Evolutionary conservation across 176 grass and related monocot genomes (phyloP), one percentile per base, ranked within the genome.

Genomic region (Rhynchospora breviuscula): DNA sequence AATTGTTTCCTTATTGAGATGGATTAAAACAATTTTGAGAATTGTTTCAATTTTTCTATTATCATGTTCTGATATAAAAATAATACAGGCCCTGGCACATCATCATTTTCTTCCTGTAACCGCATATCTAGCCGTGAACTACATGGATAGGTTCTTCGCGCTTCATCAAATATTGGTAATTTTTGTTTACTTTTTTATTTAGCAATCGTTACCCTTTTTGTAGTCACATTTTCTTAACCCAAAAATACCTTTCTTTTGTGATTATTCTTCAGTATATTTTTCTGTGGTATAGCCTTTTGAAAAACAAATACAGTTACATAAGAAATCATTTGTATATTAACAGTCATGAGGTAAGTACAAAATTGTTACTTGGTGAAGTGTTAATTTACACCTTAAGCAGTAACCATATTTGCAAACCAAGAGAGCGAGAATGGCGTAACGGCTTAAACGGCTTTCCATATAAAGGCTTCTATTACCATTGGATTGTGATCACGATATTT

Each of bases 71-170:
- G 25, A 70, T 70, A 44, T 60, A 45, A 78, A 67, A 78, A 17
- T 63, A 21, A 12, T 85, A 65, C 89, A 99, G 97, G 97, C 94
- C 52, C 85, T 87, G 29, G 85, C 71, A 23, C 91, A 87, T 87
- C 86, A 96, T 45, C 63, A 85, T 67, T 93, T 99, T 78, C 91
- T 91, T 68, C 97, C 97, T 4, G 31, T 96, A 82, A 99, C 97
- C 54, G 91, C 93, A 45, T 99, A 99, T 89, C 91, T 99, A 79
- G 91, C 97, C 63, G 97, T 99, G 22, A 96, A 95, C 88, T 99
- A 99, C 91, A 88, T 99, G 91, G 97, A 99, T 85, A 86, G 93
- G 76, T 99, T 99, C 87, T 88, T 99, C 81, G 96, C 93, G 13
- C 78, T 89, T 70, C 93, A 92, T 66, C 79, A 46, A 88, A 82